These are phyloP conservation scores for Phytophthora meadii DNA, from an alignment of 352 stramenopile genomes.

Conservation along the genomic window DNA sequence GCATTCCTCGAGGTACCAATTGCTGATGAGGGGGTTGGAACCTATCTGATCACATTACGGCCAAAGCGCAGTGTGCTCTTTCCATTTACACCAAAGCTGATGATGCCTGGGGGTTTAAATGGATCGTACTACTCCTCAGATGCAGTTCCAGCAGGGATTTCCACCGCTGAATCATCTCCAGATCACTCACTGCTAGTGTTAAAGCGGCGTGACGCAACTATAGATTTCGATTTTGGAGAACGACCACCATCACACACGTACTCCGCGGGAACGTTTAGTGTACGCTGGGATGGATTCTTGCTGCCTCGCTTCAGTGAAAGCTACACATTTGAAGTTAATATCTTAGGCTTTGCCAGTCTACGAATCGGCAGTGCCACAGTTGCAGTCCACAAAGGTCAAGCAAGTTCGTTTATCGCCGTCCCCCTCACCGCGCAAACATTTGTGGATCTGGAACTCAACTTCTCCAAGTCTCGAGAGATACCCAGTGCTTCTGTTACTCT, in stretches of 20 bases:
- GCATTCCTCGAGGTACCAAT: constrained; percentile 35
- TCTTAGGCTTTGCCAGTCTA: constrained; percentile 45
- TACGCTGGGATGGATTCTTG: constrained; percentile 64
- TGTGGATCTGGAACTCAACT: constrained; percentile 56
- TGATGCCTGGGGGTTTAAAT: constrained; percentile 66
- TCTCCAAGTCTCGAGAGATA: constrained; percentile 46
- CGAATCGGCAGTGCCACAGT: constrained; percentile 27
- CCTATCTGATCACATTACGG: constrained; percentile 46
- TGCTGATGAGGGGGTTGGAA: constrained; percentile 43
- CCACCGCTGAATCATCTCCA: constrained; percentile 23
- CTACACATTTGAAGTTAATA: constrained; percentile 59
- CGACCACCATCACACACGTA: constrained; percentile 40
- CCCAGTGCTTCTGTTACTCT: constrained; percentile 48
- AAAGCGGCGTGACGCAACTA: constrained; percentile 38
- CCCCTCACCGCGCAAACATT: constrained; percentile 46
- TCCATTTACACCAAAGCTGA: constrained; percentile 53
- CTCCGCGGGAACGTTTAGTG: constrained; percentile 58
- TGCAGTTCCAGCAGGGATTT: constrained; percentile 31
- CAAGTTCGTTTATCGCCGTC: constrained; percentile 17
- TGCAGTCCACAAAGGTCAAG: constrained; percentile 8
- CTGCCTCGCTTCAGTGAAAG: constrained; percentile 56
- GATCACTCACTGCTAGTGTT: constrained; percentile 24
- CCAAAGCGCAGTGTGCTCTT: constrained; percentile 33
- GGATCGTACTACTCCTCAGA: constrained; percentile 51
- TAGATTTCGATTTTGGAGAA: constrained; percentile 64